phyloP scores from a whole-genome alignment of 257 asterid species.

The Solanum ahanhuiri region DNA sequence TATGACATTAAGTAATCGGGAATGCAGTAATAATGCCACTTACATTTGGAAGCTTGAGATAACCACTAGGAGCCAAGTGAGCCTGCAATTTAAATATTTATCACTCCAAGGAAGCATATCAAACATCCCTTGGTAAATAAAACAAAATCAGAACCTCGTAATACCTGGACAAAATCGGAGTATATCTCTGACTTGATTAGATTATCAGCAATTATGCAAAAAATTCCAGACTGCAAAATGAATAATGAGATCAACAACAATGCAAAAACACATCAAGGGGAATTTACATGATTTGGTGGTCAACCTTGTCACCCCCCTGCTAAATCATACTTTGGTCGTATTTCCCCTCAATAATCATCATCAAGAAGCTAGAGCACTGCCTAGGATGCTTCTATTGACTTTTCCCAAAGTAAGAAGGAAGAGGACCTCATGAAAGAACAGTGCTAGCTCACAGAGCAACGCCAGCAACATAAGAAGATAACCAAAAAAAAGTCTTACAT shows the following conservation, averaged over 20 bases:
- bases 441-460: background rate
- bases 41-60: conserved; percentile 88
- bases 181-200: conserved; percentile 65
- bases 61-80: conserved; percentile 97
- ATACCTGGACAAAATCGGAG: conserved; percentile 77
- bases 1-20: background rate
- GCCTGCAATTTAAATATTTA: conserved; percentile 39
- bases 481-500: background rate
- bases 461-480: background rate
- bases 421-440: background rate
- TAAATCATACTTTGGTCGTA: background rate
- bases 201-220: conserved; percentile 66
- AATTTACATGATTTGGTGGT: background rate
- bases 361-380: background rate
- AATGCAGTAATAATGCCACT: conserved; percentile 17
- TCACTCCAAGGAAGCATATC: background rate
- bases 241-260: background rate
- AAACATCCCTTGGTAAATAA: background rate
- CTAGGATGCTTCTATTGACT: background rate
- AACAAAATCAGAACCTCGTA: background rate
- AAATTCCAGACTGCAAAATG: conserved; percentile 58
- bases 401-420: background rate
- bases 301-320: background rate
- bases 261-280: background rate
- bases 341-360: background rate